Conservation (phyloP, 176 grass and related monocot species). For the Oropetium thomaeum region DNA sequence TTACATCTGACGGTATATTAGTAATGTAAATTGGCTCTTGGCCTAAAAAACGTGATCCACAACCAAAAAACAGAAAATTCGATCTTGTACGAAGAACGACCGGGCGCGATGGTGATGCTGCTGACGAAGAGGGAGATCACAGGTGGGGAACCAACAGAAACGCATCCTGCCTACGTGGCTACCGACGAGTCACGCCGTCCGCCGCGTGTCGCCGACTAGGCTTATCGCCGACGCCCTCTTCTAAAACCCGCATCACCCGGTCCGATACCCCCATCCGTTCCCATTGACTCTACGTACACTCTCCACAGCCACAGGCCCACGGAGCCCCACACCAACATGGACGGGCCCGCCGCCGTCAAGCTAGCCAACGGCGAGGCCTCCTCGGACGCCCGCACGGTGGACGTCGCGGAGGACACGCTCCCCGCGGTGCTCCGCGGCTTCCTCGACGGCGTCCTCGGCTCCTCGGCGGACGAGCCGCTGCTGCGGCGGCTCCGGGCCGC, state of each 20-base stretch:
- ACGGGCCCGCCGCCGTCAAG: slow-evolving; percentile 13
- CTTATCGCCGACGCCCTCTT: neutral
- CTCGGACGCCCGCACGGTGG: slow-evolving; percentile 17
- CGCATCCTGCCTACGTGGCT: slow-evolving; percentile 8
- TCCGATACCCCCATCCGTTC: neutral
- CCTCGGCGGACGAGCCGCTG: slow-evolving; percentile 35
- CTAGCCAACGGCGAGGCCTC: slow-evolving; percentile 26
- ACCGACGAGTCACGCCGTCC: fast-evolving
- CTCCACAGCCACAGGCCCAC: too few species aligned
- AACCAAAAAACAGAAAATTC: too few species aligned
- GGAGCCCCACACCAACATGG: slow-evolving; percentile 1
- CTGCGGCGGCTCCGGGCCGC: slow-evolving; percentile 50
- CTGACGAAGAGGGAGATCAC: neutral
- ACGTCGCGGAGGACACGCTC: slow-evolving; percentile 48
- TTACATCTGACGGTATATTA: too few species aligned
- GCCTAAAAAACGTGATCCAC: too few species aligned
- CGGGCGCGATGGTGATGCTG: too few species aligned
- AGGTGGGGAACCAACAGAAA: neutral
- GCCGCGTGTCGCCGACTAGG: slow-evolving; percentile 11
- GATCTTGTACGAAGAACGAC: too few species aligned
- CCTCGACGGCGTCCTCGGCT: slow-evolving; percentile 45
- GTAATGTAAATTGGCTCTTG: too few species aligned
- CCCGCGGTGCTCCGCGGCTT: slow-evolving; percentile 57
- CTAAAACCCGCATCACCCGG: neutral
- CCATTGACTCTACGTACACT: slow-evolving; percentile 1